A percentile compares a stretch with the other conserved stretches of the same genome.
Conservation (phyloP, 805 yeast species). For the Candida xyloterini region DNA sequence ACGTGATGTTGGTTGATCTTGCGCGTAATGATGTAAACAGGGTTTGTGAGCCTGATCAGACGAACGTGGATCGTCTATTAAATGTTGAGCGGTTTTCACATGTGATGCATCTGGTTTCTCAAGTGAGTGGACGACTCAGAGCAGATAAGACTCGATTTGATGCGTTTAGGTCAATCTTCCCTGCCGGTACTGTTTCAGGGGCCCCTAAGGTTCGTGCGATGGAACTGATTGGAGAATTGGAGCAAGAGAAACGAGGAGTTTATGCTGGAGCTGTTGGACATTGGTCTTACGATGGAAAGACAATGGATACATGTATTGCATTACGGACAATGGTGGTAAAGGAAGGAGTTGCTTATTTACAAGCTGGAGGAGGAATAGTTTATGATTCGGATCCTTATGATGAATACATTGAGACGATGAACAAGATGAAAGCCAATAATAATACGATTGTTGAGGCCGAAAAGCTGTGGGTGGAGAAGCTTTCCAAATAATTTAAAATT, state of each 20-base stretch:
- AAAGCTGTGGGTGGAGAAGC: constrained; percentile 48
- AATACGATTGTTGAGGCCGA: constrained; percentile 92
- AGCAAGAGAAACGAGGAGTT: constrained; percentile 89
- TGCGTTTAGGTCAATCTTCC: constrained; percentile 96
- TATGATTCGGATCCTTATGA: constrained; percentile 92
- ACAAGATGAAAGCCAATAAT: constrained; percentile 93
- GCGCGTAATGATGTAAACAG: constrained; percentile 96
- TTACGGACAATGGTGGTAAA: constrained; percentile 95
- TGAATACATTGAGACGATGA: constrained; percentile 94
- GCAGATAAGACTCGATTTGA: constrained; percentile 85
- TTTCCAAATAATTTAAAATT: neutral
- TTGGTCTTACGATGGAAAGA: constrained; percentile 93
- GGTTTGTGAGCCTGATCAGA: constrained; percentile 83
- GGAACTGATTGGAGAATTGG: constrained; percentile 89
- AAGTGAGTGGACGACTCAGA: constrained; percentile 89
- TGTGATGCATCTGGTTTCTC: constrained; percentile 94
- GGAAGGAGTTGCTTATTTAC: constrained; percentile 85
- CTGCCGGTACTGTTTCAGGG: constrained; percentile 98
- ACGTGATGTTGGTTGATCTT: constrained; percentile 96
- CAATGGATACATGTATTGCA: constrained; percentile 98
- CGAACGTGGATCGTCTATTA: constrained; percentile 82
- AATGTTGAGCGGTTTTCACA: constrained; percentile 93
- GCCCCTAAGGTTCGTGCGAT: constrained; percentile 97
- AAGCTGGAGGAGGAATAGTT: constrained; percentile 99
- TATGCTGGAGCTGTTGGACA: constrained; percentile 99